A percentile compares a stretch with the other conserved stretches of the same genome.
Evolutionary conservation across 2,329 filamentous ascomycete genomes (phyloP).

Genomic region (Nemania diffusa): DNA sequence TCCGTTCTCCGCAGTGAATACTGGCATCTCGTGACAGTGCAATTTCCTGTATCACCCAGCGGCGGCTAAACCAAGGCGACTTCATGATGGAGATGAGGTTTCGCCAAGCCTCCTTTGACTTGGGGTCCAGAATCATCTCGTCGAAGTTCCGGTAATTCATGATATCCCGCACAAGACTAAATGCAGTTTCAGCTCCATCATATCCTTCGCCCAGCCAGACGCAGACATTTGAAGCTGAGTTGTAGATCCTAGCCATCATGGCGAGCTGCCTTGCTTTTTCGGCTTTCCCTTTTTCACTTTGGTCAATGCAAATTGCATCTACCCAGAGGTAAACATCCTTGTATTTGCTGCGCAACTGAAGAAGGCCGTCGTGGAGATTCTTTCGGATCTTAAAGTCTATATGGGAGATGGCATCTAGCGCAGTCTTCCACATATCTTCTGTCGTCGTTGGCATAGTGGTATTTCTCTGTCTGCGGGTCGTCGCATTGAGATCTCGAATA

Average conservation of each 20-base stretch:
- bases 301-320: too few relatives aligned
- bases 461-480: not conserved
- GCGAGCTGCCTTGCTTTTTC: conserved; percentile 20
- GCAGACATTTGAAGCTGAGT: conserved; percentile 19
- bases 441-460: not conserved
- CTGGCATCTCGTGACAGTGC: conserved; percentile 18
- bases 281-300: conserved; percentile 10
- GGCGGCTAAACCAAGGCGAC: conserved; percentile 21
- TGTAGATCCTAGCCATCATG: conserved; percentile 21
- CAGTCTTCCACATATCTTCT: conserved; percentile 13
- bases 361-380: conserved; percentile 12
- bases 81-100: conserved; percentile 21
- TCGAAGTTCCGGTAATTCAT: conserved; percentile 23
- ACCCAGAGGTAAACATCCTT: conserved; percentile 17
- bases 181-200: conserved; percentile 7
- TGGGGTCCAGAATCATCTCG: conserved; percentile 5
- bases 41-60: conserved; percentile 27
- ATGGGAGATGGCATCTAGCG: conserved; percentile 6
- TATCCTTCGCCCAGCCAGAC: conserved; percentile 23
- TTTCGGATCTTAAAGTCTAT: conserved; percentile 18
- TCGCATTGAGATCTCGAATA: conserved; percentile 24
- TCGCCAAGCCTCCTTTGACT: not conserved
- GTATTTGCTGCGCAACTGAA: conserved; percentile 14
- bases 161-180: conserved; percentile 16
- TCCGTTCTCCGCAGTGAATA: conserved; percentile 14